A percentile compares a stretch with the other conserved stretches of the same genome.
phyloP scores from a whole-genome alignment of 176 grass and related monocot species.

The Bromus sterilis region DNA sequence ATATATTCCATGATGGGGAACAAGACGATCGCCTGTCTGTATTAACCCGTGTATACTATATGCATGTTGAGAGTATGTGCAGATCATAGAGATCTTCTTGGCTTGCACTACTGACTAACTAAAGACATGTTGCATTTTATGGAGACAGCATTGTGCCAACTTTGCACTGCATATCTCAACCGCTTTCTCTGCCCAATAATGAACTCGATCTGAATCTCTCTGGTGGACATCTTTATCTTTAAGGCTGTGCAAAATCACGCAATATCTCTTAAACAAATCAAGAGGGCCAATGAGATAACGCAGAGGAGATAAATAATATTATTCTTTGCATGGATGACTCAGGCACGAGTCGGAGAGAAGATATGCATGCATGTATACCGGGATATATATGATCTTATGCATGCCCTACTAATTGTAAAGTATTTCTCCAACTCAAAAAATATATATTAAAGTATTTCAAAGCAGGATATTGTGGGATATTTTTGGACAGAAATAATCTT shows the following conservation, averaged over 20 bases:
- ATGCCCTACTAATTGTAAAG: background rate
- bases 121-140: conserved; percentile 39
- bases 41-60: background rate
- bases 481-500: background rate
- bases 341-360: background rate
- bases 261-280: conserved; percentile 36
- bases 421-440: too few species aligned
- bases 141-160: conserved; percentile 29
- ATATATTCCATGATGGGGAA: background rate
- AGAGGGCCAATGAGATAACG: background rate
- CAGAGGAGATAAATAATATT: background rate
- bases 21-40: background rate
- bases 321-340: conserved; percentile 10
- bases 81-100: conserved; percentile 16
- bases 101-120: conserved; percentile 24
- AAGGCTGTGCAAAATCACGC: conserved; percentile 23
- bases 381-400: background rate
- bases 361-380: background rate
- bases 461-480: background rate
- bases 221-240: background rate
- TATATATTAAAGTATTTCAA: background rate
- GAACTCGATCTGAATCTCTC: background rate
- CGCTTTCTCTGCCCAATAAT: conserved; percentile 18
- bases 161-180: conserved; percentile 43
- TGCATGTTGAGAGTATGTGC: background rate